phyloP scores from a whole-genome alignment of 257 asterid species.

The Rhazya stricta region DNA sequence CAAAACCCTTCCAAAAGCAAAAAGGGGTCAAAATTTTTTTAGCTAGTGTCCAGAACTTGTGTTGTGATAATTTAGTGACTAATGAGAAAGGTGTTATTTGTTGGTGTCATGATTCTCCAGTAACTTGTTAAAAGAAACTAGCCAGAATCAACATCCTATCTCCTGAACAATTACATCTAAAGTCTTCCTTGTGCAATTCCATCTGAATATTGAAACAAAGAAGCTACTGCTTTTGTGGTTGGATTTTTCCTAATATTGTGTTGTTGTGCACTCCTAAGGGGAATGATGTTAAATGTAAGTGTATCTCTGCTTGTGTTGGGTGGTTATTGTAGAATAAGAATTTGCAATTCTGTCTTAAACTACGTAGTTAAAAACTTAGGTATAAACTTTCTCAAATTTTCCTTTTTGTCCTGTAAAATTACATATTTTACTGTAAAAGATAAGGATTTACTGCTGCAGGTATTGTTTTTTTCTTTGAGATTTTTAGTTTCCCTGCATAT shows the following conservation, averaged over 20 bases:
- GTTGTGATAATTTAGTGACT: not conserved
- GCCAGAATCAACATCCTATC: not conserved
- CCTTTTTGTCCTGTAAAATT: not conserved
- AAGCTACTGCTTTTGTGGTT: not conserved
- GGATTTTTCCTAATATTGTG: not conserved
- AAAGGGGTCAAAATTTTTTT: not conserved
- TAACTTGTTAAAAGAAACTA: not conserved
- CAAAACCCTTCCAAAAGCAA: not conserved
- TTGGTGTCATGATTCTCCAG: not conserved
- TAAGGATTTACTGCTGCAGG: not conserved
- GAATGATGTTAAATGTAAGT: not conserved
- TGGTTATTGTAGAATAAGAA: not conserved
- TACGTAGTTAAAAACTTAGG: not conserved
- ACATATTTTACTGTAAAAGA: not conserved
- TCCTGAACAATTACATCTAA: not conserved
- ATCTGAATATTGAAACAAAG: not conserved
- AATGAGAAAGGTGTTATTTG: not conserved
- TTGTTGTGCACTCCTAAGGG: not conserved
- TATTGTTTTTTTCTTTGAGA: not conserved
- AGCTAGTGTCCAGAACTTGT: conserved; percentile 3
- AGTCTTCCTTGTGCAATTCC: not conserved
- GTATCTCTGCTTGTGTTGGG: not conserved
- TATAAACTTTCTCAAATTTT: not conserved
- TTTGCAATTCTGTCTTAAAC: not conserved
- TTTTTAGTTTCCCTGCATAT: not conserved